Evolutionary conservation across 2,329 filamentous ascomycete species (phyloP).

Genomic region (Fusarium sp.): DNA sequence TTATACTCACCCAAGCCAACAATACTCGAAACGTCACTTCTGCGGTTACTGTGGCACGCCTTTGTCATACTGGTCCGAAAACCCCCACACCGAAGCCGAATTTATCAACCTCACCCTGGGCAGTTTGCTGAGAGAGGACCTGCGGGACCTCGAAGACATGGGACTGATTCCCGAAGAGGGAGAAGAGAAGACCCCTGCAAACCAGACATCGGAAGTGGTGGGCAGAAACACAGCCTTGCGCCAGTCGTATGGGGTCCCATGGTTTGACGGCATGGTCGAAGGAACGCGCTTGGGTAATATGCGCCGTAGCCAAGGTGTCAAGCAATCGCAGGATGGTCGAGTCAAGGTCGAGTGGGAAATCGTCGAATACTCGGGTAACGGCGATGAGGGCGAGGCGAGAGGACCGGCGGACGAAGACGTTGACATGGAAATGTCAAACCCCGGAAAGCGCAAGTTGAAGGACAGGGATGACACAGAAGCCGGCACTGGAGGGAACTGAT

Average conservation of each 20-base stretch:
- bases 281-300: conserved; percentile 78
- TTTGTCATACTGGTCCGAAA: conserved; percentile 84
- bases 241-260: conserved; percentile 79
- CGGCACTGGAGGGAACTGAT: conserved; percentile 15
- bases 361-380: conserved; percentile 73
- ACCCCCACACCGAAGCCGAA: conserved; percentile 74
- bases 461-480: conserved; percentile 52
- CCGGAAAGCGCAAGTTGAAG: conserved; percentile 65
- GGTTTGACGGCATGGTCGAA: conserved; percentile 85
- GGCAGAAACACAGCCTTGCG: conserved; percentile 51
- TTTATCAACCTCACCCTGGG: conserved; percentile 86
- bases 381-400: conserved; percentile 38
- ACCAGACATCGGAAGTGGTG: conserved; percentile 14
- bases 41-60: conserved; percentile 93
- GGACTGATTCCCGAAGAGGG: conserved; percentile 71
- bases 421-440: conserved; percentile 50
- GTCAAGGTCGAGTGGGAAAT: conserved; percentile 85
- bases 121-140: conserved; percentile 76
- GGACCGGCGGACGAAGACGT: conserved; percentile 47
- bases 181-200: conserved; percentile 41
- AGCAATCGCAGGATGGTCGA: conserved; percentile 68
- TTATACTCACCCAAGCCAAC: conserved; percentile 70
- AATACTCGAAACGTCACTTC: conserved; percentile 77
- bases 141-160: conserved; percentile 78
- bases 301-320: conserved; percentile 68